A percentile compares a stretch with the other conserved stretches of the same genome.
Evolutionary conservation across 1,284 basidiomycete genomes (phyloP).

Genomic region (Rhodotorula sp.): DNA sequence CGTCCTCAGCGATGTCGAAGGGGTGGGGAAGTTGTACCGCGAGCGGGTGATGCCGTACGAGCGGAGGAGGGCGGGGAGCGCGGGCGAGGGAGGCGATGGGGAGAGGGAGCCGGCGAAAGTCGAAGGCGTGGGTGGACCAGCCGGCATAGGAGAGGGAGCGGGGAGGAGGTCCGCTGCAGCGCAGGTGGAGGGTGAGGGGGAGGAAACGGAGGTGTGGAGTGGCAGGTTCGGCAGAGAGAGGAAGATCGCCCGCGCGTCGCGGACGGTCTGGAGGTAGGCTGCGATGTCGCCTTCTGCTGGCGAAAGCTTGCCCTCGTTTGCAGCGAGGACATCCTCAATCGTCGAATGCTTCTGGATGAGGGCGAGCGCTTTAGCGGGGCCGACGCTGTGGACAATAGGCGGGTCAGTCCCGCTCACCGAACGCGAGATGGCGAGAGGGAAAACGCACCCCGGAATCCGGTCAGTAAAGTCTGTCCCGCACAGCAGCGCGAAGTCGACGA

Average conservation of each 20-base stretch:
- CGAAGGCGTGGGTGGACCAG: no score
- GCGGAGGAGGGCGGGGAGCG: background rate
- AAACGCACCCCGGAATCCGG: slow-evolving; percentile 57
- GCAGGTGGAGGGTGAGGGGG: background rate
- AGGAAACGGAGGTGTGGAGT: no score
- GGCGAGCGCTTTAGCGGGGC: slow-evolving; percentile 69
- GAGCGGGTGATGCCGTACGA: background rate
- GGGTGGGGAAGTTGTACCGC: background rate
- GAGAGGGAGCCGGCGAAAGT: slow-evolving; percentile 1
- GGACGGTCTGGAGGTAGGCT: slow-evolving; percentile 65
- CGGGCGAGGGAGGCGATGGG: background rate
- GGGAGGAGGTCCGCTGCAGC: no score
- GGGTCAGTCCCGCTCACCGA: background rate
- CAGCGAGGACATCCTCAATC: slow-evolving; percentile 70
- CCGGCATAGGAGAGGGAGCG: no score
- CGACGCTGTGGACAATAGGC: slow-evolving; percentile 60
- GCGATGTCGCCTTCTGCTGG: slow-evolving; percentile 1
- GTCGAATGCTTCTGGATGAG: slow-evolving; percentile 67
- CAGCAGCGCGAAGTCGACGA: slow-evolving; percentile 78
- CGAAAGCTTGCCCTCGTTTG: slow-evolving; percentile 6
- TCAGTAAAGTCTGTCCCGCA: slow-evolving; percentile 86
- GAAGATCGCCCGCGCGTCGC: slow-evolving; percentile 64
- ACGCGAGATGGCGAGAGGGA: background rate
- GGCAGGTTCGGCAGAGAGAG: slow-evolving; percentile 58
- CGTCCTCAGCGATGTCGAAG: no score